These are phyloP conservation scores for Phytomonas serpens DNA, from an alignment of 208 protist genomes.

Conservation along the genomic window DNA sequence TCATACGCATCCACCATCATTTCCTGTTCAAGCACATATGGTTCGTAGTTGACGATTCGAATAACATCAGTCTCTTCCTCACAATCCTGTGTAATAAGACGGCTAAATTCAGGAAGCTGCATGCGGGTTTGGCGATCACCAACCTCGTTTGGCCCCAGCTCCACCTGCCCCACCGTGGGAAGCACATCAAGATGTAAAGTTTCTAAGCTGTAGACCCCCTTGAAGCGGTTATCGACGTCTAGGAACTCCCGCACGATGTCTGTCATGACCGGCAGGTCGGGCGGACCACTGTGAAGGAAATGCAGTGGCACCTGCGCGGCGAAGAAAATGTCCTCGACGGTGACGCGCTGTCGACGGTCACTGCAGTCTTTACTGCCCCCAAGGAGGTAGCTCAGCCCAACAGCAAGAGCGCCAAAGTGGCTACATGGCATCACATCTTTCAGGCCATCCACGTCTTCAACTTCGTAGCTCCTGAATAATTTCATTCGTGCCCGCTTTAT, in stretches of 20 bases:
- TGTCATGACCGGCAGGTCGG: constrained; percentile 58
- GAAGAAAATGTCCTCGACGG: constrained; percentile 89
- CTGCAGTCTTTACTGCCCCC: constrained; percentile 54
- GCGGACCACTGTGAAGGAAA: constrained; percentile 64
- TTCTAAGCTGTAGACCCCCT: constrained; percentile 74
- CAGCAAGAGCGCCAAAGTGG: constrained; percentile 69
- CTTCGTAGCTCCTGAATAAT: constrained; percentile 74
- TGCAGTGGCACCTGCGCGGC: constrained; percentile 81
- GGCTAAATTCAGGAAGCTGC: constrained; percentile 75
- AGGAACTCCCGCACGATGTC: constrained; percentile 85
- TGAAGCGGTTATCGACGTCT: constrained; percentile 85
- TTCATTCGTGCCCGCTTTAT: constrained; percentile 50
- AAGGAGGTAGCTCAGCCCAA: constrained; percentile 72
- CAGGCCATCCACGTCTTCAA: constrained; percentile 29
- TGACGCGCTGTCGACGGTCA: constrained; percentile 72
- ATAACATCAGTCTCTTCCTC: constrained; percentile 71
- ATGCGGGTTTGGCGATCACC: constrained; percentile 77
- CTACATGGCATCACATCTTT: constrained; percentile 46
- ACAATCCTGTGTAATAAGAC: constrained; percentile 67
- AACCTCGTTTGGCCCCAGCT: constrained; percentile 78
- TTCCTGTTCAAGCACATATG: constrained; percentile 83
- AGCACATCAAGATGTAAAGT: constrained; percentile 74
- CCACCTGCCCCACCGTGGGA: constrained; percentile 77
- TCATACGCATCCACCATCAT: constrained; percentile 75
- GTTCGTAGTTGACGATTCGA: constrained; percentile 86